Conservation (phyloP, 352 stramenopile species). For the Salisapilia sapeloensis region DNA sequence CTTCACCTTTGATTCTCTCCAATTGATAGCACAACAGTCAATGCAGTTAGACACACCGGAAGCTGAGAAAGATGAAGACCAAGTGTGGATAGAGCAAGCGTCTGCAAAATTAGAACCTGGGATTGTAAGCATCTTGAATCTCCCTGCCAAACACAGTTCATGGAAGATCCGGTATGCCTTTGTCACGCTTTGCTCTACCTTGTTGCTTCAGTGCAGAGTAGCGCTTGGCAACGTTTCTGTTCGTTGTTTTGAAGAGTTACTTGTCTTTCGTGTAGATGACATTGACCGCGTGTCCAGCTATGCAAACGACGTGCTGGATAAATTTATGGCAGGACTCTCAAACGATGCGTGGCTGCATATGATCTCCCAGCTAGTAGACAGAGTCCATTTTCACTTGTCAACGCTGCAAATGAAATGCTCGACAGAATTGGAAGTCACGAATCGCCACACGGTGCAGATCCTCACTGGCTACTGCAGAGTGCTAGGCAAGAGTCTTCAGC, state of each 20-base stretch:
- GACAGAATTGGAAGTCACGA: constrained; percentile 42
- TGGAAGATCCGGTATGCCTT: constrained; percentile 47
- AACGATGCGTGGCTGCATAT: constrained; percentile 34
- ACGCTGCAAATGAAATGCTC: constrained; percentile 38
- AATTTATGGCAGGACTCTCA: constrained; percentile 10
- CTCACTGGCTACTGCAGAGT: constrained; percentile 53
- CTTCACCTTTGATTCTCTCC: constrained; percentile 6
- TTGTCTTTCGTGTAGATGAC: constrained; percentile 38
- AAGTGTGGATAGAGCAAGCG: constrained; percentile 35
- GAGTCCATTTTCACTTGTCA: constrained; percentile 55
- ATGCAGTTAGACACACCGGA: neutral
- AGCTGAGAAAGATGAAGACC: neutral
- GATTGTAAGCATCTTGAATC: constrained; percentile 36
- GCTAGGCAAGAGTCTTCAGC: constrained; percentile 14
- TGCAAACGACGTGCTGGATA: constrained; percentile 5
- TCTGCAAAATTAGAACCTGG: constrained; percentile 46
- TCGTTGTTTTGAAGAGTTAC: constrained; percentile 57
- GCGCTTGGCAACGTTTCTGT: constrained; percentile 45
- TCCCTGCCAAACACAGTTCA: constrained; percentile 13
- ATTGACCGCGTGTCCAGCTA: constrained; percentile 10
- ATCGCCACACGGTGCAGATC: constrained; percentile 35
- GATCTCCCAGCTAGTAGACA: constrained; percentile 33
- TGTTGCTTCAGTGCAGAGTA: constrained; percentile 30
- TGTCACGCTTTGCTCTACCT: constrained; percentile 31
- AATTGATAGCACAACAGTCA: constrained; percentile 1